These are phyloP conservation scores for Peniophora sp. DNA, from an alignment of 1,284 basidiomycete genomes.

Conservation along the genomic window DNA sequence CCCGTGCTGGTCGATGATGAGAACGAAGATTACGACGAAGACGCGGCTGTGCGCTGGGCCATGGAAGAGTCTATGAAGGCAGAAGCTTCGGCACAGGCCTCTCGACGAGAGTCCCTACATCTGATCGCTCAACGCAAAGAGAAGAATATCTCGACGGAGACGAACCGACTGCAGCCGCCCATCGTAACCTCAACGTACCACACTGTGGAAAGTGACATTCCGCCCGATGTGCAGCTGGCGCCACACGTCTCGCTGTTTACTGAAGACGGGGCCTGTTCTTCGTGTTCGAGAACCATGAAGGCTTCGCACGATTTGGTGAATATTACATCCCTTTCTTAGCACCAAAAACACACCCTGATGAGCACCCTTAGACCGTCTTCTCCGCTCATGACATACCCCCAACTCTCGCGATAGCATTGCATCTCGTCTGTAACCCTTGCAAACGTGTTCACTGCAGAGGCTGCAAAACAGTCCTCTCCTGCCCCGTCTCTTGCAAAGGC, in stretches of 20 bases:
- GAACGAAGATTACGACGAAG: not conserved
- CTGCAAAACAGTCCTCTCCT: slow-evolving; percentile 32
- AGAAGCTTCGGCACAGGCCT: not conserved
- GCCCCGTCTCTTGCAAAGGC: slow-evolving; percentile 34
- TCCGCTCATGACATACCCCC: slow-evolving; percentile 23
- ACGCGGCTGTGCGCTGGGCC: not conserved
- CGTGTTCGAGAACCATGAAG: slow-evolving; percentile 24
- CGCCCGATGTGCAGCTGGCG: slow-evolving; percentile 24
- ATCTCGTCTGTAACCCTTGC: slow-evolving; percentile 34
- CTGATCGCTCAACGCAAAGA: not conserved
- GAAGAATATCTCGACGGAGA: not conserved
- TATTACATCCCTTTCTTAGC: slow-evolving; percentile 2
- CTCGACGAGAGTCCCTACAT: not conserved
- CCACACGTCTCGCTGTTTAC: slow-evolving; percentile 21
- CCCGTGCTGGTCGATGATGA: not conserved
- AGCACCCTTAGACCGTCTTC: slow-evolving; percentile 30
- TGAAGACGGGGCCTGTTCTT: slow-evolving; percentile 24
- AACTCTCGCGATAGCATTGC: slow-evolving; percentile 31
- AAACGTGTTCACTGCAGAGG: slow-evolving; percentile 39
- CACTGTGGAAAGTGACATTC: slow-evolving; percentile 2
- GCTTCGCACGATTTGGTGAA: slow-evolving; percentile 33
- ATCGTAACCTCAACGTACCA: not conserved
- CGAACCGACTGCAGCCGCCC: not conserved
- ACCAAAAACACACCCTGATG: not conserved
- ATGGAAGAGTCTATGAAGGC: slow-evolving; percentile 1